Percentiles rank a stretch among this genome's conserved stretches.
These are phyloP conservation scores for Ormosia semicastrata DNA, from an alignment of 306 rosid genomes.

Conservation along the genomic window DNA sequence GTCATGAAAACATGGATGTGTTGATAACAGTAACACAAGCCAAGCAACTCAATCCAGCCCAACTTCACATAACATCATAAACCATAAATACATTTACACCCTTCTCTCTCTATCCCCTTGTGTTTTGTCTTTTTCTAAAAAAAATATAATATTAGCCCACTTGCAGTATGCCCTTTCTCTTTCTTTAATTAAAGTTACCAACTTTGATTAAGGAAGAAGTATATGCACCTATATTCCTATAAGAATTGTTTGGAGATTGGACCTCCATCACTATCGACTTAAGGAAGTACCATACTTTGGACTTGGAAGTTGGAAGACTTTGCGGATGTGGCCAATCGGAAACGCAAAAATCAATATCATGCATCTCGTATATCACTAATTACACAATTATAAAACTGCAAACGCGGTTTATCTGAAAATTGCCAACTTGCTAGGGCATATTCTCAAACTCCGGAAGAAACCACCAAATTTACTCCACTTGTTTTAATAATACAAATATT, in stretches of 20 bases:
- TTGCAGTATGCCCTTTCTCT: neutral
- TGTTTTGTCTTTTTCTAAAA: too few relatives aligned
- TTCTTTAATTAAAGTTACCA: neutral
- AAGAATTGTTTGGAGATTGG: neutral
- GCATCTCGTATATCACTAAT: neutral
- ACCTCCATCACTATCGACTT: neutral
- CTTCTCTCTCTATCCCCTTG: too few relatives aligned
- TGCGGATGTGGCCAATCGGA: neutral
- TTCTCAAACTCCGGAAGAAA: neutral
- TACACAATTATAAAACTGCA: neutral
- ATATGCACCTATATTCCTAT: neutral
- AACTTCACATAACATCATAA: too few relatives aligned
- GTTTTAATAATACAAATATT: neutral
- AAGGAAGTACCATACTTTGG: neutral
- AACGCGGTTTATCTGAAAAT: neutral
- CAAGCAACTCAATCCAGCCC: neutral
- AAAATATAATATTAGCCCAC: too few relatives aligned
- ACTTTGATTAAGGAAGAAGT: neutral
- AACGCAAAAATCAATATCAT: neutral
- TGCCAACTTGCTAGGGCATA: neutral
- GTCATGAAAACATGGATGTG: too few relatives aligned
- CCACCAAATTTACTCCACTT: neutral
- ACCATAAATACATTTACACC: too few relatives aligned
- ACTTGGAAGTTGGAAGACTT: neutral
- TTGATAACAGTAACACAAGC: neutral